A percentile compares a stretch with the other conserved stretches of the same genome.
These are phyloP conservation scores for Aspergillus novoparasiticus DNA, from an alignment of 2,329 filamentous ascomycete genomes.

Conservation along the genomic window DNA sequence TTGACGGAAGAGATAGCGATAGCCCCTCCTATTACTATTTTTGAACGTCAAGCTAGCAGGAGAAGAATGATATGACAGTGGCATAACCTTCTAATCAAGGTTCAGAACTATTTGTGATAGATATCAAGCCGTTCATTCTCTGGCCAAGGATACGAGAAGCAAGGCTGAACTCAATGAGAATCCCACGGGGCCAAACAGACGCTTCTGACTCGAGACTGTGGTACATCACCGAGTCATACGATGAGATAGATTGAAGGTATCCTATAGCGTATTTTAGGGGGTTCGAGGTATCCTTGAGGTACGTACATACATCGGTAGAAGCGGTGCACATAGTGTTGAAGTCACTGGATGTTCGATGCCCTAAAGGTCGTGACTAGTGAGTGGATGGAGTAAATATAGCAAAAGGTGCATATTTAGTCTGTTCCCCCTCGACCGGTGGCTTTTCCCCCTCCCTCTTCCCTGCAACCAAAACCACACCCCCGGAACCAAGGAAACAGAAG, in stretches of 20 bases:
- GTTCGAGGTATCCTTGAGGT: not conserved
- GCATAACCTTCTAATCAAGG: not conserved
- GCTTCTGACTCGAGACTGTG: not conserved
- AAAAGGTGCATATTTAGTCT: constrained; percentile 15
- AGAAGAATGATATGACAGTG: not conserved
- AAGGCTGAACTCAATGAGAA: not conserved
- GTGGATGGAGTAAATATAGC: constrained; percentile 34
- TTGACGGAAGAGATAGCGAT: constrained; percentile 9
- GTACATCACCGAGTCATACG: not conserved
- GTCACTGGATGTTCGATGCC: constrained; percentile 1
- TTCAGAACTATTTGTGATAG: not conserved
- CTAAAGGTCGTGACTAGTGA: not conserved
- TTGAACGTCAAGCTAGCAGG: not conserved
- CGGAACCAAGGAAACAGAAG: constrained; percentile 16
- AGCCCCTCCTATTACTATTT: not conserved
- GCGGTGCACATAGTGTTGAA: not conserved
- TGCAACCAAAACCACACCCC: constrained; percentile 38
- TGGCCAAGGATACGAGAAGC: not conserved
- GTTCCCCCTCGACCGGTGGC: constrained; percentile 13
- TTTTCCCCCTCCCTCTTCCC: constrained; percentile 21
- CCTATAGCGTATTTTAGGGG: not conserved
- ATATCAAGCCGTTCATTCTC: not conserved
- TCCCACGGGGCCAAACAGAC: not conserved
- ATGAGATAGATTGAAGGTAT: not conserved
- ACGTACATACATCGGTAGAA: not conserved